These are phyloP conservation scores for Candida vaughaniae DNA, from an alignment of 805 yeast species.

Conservation along the genomic window DNA sequence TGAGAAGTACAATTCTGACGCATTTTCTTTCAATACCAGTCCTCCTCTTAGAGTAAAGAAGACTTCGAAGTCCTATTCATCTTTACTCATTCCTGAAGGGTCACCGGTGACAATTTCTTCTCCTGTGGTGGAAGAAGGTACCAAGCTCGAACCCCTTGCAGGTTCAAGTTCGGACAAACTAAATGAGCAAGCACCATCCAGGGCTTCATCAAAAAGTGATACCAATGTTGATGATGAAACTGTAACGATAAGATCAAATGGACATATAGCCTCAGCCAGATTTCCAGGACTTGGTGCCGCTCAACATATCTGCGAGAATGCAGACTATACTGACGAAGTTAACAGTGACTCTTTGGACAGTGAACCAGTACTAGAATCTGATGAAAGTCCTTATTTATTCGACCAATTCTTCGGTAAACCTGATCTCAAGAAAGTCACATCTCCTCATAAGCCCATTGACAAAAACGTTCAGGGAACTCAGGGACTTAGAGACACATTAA, in stretches of 20 bases:
- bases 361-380: background rate
- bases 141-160: background rate
- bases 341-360: background rate
- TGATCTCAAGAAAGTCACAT: background rate
- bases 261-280: background rate
- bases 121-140: background rate
- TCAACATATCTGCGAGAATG: background rate
- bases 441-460: background rate
- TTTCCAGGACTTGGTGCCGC: conserved; percentile 1
- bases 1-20: background rate
- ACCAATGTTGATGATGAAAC: background rate
- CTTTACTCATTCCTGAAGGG: background rate
- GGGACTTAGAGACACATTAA: background rate
- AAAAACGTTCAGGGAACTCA: background rate
- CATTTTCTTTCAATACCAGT: conserved; percentile 7
- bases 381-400: background rate
- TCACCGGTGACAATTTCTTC: background rate
- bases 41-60: conserved; percentile 9
- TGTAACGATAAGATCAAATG: conserved; percentile 5
- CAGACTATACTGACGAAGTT: background rate
- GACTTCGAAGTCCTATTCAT: conserved; percentile 1
- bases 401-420: background rate
- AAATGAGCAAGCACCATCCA: too few relatives aligned
- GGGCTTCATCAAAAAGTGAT: background rate
- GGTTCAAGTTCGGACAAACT: background rate